Base-by-base conservation (phyloP, 2,329 filamentous ascomycete species). In the Alternaria triticimaculans region DNA sequence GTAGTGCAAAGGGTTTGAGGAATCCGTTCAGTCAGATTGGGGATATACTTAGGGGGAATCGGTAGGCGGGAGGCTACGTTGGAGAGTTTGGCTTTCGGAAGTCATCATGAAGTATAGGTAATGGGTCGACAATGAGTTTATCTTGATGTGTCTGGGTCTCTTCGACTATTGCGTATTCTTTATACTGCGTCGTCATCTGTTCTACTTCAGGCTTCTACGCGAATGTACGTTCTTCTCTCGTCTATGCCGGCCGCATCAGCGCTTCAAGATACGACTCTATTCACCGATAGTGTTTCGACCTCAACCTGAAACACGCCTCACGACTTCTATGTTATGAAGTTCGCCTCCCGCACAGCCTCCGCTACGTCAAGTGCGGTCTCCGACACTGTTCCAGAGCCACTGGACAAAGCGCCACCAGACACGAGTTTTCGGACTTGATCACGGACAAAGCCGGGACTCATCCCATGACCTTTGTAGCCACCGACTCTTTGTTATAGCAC, bases 281-380 rank as follows among this genome's bases (percentile, higher is more conserved):
- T 15, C 43, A 15, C 14, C 21, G 2, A 46, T 9, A 2, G 4
- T 15, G 28, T 41, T 25, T 15, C 8, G 23, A 20, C 15, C 6
- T 14, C 49, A 18, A 21, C 4, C 20, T 41, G 30, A 53, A 53
- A 53, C 49, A 23, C 14, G 28, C 37, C 30, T 53, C 30, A 25
- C 9, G 2, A 4, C 6, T 12, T 5, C 3, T 8, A 37, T 23
- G n/a, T 2, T 21, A 33, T 12, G 14, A 51, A 7, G 1, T 7
- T 33, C 7, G 26, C 49, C 49, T 33, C 18, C 6, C 6, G 12
- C 8, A 51, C 20, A n/a, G 21, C 20, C 12, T 23, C 64, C 82
- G 81, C 33, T 51, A 51, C 28, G 33, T 23, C 14, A 25, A 18
- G 15, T 15, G 14, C 28, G 5, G 37, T 53, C 20, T 53, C 20